Conservation (phyloP, 345 rosid genomes). For the Eutrema japonicum region DNA sequence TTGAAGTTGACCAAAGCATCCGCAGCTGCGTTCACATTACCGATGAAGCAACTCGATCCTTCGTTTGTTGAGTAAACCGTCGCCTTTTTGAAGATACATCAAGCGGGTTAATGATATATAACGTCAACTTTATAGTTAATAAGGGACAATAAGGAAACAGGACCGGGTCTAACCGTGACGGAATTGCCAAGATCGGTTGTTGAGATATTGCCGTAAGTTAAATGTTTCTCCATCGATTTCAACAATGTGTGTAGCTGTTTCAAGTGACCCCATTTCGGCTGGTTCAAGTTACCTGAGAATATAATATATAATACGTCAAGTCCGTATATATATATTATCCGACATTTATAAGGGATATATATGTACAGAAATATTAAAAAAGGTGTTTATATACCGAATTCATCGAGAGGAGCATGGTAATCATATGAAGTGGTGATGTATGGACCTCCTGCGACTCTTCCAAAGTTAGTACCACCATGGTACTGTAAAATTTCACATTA, state of each 20-base stretch:
- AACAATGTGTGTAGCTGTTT: slow-evolving; percentile 64
- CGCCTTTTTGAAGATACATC: slow-evolving; percentile 42
- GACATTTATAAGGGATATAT: not conserved
- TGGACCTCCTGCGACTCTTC: slow-evolving; percentile 67
- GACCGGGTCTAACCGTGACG: slow-evolving; percentile 41
- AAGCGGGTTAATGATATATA: not conserved
- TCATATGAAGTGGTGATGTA: slow-evolving; percentile 67
- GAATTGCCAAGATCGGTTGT: slow-evolving; percentile 48
- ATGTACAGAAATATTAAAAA: not conserved
- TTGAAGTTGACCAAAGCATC: slow-evolving; percentile 56
- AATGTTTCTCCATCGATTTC: slow-evolving; percentile 56
- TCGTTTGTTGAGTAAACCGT: slow-evolving; percentile 49
- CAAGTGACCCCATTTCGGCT: slow-evolving; percentile 82
- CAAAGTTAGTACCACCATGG: slow-evolving; percentile 77
- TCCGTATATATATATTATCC: too few species aligned
- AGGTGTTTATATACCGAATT: slow-evolving; percentile 47
- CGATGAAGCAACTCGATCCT: slow-evolving; percentile 59
- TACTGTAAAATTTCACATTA: slow-evolving; percentile 45
- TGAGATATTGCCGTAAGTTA: slow-evolving; percentile 59
- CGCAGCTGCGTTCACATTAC: slow-evolving; percentile 48
- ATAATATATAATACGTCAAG: not conserved
- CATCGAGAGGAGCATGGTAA: slow-evolving; percentile 66
- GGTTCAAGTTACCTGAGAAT: slow-evolving; percentile 62
- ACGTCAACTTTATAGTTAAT: not conserved
- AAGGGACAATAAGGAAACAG: not conserved